Evolutionary conservation across 257 asterid species (phyloP), one percentile per base, ranked within the genome.

Genomic region (Coffea canephora): DNA sequence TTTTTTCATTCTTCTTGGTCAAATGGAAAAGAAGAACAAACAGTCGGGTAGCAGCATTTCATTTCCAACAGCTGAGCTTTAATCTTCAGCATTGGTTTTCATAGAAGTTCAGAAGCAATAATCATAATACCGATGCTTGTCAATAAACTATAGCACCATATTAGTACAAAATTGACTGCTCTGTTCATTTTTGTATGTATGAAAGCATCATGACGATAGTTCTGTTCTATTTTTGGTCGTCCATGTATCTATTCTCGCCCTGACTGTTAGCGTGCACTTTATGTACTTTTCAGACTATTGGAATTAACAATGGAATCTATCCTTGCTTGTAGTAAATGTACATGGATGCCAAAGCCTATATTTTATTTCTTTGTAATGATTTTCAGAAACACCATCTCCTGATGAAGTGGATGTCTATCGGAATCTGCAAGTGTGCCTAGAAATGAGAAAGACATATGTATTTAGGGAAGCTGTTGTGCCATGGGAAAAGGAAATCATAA

Each of bases 351-450:
- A 48, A 77, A 62, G 27, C 73, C 73, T 21, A 73, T 36, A 23
- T 67, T 39, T 23, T 15, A 43, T 48, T 39, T 70, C 81, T 34
- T 27, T 78, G 25, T 82, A 75, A 79, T 85, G 84, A 72, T 80
- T 85, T 77, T 77, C 82, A 93, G 98, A 93, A 94, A 87, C 86
- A 74, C 97, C 97, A 76, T 89, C 98, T 85, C 84, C 88, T 11
- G 99, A 95, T 83, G 98, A 95, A 86, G 90, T 75, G 46, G 99
- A 93, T 76, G 97, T 89, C 52, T 95, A 91, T 82, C 89, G 90
- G 48, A 85, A 86, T 80, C 81, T 95, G 78, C 99, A 91, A 91
- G 92, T 67, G 76, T 92, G 98, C 82, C 97, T 95, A 83, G 97
- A 91, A 82, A 25, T 91, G 92, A 83, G 99, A 77, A 88, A 83